Evolutionary conservation across 352 stramenopile genomes (phyloP).

Genomic region (Pythium grandisporangium): DNA sequence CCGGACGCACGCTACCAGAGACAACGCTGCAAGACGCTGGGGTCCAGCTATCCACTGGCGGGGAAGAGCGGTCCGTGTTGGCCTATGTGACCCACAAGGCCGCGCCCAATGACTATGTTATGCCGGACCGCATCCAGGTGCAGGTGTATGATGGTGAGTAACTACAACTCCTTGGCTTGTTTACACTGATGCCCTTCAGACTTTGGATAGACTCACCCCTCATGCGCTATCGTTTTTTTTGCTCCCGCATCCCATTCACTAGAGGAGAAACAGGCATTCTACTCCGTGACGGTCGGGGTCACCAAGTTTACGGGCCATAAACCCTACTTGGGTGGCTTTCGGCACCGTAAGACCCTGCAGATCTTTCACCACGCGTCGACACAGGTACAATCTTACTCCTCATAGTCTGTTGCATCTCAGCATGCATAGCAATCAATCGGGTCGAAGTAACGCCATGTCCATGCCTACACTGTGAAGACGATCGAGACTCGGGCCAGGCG

Average conservation of each 20-base stretch:
- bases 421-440: neutral
- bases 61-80: too few relatives aligned
- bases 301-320: conserved; percentile 75
- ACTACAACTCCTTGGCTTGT: too few relatives aligned
- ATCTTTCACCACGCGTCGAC: conserved; percentile 87
- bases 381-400: conserved; percentile 41
- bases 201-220: too few relatives aligned
- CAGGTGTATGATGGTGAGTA: conserved; percentile 46
- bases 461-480: conserved; percentile 36
- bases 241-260: too few relatives aligned
- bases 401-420: too few relatives aligned
- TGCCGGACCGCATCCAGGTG: conserved; percentile 79
- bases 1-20: conserved; percentile 20
- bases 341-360: conserved; percentile 78
- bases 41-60: too few relatives aligned
- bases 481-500: conserved; percentile 36
- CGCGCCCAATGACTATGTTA: conserved; percentile 59
- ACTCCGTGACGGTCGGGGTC: conserved; percentile 58
- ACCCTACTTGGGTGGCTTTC: conserved; percentile 84
- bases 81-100: conserved; percentile 31
- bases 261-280: conserved; percentile 37
- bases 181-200: too few relatives aligned
- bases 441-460: too few relatives aligned
- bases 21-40: conserved; percentile 31
- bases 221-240: too few relatives aligned